Evolutionary conservation across 192 early-diverging fungal species (phyloP), one percentile per base, ranked within the genome.

Genomic region (Rhizoclosmatium globosum): DNA sequence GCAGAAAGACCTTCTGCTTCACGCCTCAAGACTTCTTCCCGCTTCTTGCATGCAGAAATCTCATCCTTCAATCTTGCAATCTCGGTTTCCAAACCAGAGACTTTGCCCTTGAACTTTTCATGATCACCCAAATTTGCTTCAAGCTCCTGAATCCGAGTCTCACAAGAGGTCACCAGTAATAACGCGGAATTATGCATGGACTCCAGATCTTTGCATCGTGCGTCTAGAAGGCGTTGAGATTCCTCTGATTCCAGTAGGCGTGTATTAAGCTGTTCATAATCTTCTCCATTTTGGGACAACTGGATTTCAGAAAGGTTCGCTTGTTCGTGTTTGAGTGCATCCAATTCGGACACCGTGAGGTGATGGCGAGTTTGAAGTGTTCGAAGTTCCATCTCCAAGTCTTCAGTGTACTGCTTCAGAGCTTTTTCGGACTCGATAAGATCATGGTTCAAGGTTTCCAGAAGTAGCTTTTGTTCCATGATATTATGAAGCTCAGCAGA

Each of bases 151-250:
- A 57, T 17, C 56, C 15, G 15, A 17, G 13, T 21, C 56, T 57
- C 56, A 17, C n/a, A 15, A 57, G 15, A 57, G 15, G 56, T 57
- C 56, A 15, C 56, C 56, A 57, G 56, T 57, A 15, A 17, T 31
- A n/a, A 13, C 62, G 9, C 62, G 17, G 31, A 13, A 9, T 9
- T 11, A 0, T 9, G 15, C 62, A 13, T 23, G 23, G 9, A 13
- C 21, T 64, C 62, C 11, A n/a, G 9, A n/a, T 64, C 62, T 64
- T 64, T 64, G 62, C 62, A 64, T 23, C 62, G 62, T 31, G 62
- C 62, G 23, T 64, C 62, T 31, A 64, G 31, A 9, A 31, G 23
- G 15, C 23, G 15, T 23, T 64, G 62, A 9, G 62, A 64, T 31
- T 64, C 62, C 39, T 23, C 56, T 17, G 13, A 57, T 57, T 57